Percentiles rank a stretch among this genome's conserved stretches.
Conservation (phyloP, 2,329 filamentous ascomycete species). For the Fusarium marasasianum region DNA sequence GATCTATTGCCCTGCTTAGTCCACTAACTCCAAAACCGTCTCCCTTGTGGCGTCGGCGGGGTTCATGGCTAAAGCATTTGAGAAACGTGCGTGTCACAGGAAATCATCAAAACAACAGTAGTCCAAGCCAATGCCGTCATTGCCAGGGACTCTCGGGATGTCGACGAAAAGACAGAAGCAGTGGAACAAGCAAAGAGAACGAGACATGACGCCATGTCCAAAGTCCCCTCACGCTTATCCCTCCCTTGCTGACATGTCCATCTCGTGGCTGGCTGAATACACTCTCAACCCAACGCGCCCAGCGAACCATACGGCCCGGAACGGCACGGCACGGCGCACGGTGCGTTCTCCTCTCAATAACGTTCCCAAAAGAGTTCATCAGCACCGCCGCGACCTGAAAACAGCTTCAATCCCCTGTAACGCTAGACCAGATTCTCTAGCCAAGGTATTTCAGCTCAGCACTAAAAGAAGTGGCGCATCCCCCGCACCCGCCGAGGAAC, state of each 20-base stretch:
- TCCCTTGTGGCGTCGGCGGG: neutral
- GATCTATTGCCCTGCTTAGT: neutral
- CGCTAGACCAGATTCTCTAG: neutral
- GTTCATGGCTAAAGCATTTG: neutral
- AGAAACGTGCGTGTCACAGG: neutral
- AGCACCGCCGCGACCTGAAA: neutral
- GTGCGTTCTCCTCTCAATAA: neutral
- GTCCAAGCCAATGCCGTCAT: neutral
- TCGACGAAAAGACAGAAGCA: neutral
- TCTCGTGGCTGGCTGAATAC: neutral
- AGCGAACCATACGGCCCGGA: neutral
- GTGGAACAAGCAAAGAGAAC: neutral
- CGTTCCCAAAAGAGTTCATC: neutral
- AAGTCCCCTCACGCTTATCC: neutral
- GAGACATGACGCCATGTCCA: neutral
- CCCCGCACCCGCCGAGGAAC: neutral
- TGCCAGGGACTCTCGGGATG: neutral
- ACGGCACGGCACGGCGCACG: neutral
- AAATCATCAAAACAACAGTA: neutral
- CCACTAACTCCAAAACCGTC: neutral
- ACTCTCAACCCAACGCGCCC: neutral
- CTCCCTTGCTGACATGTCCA: neutral
- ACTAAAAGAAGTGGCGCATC: neutral
- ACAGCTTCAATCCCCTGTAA: neutral
- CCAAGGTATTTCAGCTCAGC: slow-evolving; percentile 1